These are phyloP conservation scores for Naganishia sp. DNA, from an alignment of 1,284 basidiomycete genomes.

Conservation along the genomic window DNA sequence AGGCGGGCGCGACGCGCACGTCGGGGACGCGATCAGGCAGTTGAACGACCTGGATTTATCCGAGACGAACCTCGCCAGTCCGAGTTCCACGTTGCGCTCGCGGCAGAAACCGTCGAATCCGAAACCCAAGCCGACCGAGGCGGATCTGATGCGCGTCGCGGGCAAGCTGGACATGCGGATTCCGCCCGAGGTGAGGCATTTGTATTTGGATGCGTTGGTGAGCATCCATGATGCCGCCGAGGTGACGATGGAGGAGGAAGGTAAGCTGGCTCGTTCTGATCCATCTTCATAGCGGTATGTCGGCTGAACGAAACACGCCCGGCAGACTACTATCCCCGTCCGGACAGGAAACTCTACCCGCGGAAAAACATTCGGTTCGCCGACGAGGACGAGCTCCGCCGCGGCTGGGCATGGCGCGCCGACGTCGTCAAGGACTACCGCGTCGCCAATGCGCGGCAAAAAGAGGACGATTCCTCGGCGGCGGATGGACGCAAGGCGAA, in stretches of 20 bases:
- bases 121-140: slow-evolving; percentile 27
- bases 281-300: neutral
- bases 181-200: slow-evolving; percentile 9
- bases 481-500: slow-evolving; percentile 13
- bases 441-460: slow-evolving; percentile 7
- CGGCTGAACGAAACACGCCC: slow-evolving; percentile 1
- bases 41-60: slow-evolving; percentile 8
- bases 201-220: slow-evolving; percentile 25
- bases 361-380: slow-evolving; percentile 38
- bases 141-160: slow-evolving; percentile 18
- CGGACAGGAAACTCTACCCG: slow-evolving; percentile 36
- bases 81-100: slow-evolving; percentile 11
- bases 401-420: slow-evolving; percentile 40
- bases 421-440: slow-evolving; percentile 30
- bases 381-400: slow-evolving; percentile 34
- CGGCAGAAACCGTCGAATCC: slow-evolving; percentile 23
- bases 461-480: slow-evolving; percentile 23
- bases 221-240: slow-evolving; percentile 30
- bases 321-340: slow-evolving; percentile 40
- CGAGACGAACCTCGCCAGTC: slow-evolving; percentile 13
- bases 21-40: slow-evolving; percentile 1
- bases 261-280: neutral
- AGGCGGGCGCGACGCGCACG: too few species aligned
- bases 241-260: slow-evolving; percentile 21
- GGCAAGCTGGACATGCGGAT: slow-evolving; percentile 27